These are phyloP conservation scores for Xylaria acuta DNA, from an alignment of 495 filamentous ascomycete genomes.

Conservation along the genomic window DNA sequence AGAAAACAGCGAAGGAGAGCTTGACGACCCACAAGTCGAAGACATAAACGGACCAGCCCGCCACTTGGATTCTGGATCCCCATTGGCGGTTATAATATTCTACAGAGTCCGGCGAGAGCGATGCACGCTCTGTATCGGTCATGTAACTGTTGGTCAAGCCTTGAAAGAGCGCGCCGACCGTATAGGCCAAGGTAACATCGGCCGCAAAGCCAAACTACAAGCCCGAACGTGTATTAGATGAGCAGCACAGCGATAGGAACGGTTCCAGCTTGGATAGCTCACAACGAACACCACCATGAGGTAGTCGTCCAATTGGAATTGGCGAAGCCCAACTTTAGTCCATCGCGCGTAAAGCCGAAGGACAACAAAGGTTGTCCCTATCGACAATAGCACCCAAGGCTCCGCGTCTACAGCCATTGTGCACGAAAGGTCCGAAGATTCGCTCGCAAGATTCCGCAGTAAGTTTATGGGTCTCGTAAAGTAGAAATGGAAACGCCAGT, in stretches of 20 bases:
- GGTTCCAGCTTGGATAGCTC: constrained; percentile 18
- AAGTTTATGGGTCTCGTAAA: not conserved
- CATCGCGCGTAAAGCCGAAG: constrained; percentile 59
- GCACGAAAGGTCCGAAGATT: not conserved
- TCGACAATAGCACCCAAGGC: constrained; percentile 50
- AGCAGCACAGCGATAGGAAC: too few species aligned
- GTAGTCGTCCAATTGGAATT: constrained; percentile 64
- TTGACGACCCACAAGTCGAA: constrained; percentile 3
- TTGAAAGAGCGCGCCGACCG: constrained; percentile 47
- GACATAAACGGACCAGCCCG: constrained; percentile 60
- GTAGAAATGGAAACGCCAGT: not conserved
- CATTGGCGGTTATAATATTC: constrained; percentile 50
- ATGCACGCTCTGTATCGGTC: constrained; percentile 56
- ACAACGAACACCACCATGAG: constrained; percentile 55
- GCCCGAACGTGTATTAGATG: not conserved
- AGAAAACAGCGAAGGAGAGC: constrained; percentile 55
- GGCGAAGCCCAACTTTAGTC: constrained; percentile 55
- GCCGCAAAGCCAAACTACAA: constrained; percentile 41
- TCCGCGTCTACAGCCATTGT: constrained; percentile 41
- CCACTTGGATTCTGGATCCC: constrained; percentile 46
- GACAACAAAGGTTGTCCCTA: constrained; percentile 54
- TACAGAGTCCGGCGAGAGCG: constrained; percentile 50
- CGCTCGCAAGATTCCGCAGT: not conserved
- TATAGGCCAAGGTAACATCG: constrained; percentile 43
- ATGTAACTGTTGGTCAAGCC: constrained; percentile 68